Percentiles rank a stretch among this genome's conserved stretches.
Evolutionary conservation across 2,329 filamentous ascomycete genomes (phyloP).

Genomic region (Fusarium algeriense): DNA sequence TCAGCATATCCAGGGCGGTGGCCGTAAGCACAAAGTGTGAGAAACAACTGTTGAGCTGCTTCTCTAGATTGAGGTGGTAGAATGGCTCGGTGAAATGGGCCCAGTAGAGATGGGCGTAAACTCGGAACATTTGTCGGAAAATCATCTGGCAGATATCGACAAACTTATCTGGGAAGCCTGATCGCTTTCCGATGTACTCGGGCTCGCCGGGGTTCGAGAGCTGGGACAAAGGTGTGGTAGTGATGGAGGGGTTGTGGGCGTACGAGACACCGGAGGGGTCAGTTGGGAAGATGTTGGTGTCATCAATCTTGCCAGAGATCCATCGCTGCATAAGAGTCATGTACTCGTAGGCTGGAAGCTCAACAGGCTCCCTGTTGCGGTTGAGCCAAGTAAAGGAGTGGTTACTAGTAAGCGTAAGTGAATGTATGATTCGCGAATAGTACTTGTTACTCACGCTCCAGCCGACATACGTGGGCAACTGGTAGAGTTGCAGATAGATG

Average conservation of each 20-base stretch:
- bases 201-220: constrained; percentile 71
- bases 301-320: constrained; percentile 96
- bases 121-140: constrained; percentile 98
- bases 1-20: constrained; percentile 84
- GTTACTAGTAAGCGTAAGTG: constrained; percentile 64
- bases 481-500: constrained; percentile 84
- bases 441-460: constrained; percentile 76
- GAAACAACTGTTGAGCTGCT: constrained; percentile 89
- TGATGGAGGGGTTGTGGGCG: constrained; percentile 71
- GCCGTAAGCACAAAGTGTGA: constrained; percentile 86
- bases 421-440: background rate
- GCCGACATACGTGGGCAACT: constrained; percentile 95
- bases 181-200: constrained; percentile 90
- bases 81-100: constrained; percentile 90
- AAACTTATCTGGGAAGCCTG: constrained; percentile 92
- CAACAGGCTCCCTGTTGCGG: constrained; percentile 85
- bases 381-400: constrained; percentile 98
- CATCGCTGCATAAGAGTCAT: constrained; percentile 96
- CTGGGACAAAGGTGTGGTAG: constrained; percentile 70
- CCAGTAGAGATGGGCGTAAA: constrained; percentile 98
- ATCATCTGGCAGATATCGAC: constrained; percentile 91
- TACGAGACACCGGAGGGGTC: constrained; percentile 79
- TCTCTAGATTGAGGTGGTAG: constrained; percentile 84
- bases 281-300: constrained; percentile 89
- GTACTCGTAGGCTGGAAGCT: constrained; percentile 92